Percentiles rank a stretch among this genome's conserved stretches.
Conservation (phyloP, 768 basidiomycete genomes). For the Paxillus involutus region DNA sequence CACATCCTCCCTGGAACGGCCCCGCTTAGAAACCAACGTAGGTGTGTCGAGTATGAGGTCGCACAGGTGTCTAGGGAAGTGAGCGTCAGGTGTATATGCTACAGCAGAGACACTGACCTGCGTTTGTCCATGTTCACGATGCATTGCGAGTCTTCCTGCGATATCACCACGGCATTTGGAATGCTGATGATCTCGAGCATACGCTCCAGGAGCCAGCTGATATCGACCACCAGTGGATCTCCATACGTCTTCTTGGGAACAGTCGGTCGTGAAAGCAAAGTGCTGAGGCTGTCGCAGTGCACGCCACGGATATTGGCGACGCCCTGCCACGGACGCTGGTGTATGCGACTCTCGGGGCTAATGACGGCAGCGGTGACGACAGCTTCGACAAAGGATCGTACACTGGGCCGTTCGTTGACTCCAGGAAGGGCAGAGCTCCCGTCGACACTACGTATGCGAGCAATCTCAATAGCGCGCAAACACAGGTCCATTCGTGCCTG, state of each 20-base stretch:
- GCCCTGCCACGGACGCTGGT: slow-evolving; percentile 75
- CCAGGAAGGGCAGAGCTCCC: slow-evolving; percentile 32
- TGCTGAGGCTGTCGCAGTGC: slow-evolving; percentile 58
- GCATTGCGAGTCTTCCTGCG: slow-evolving; percentile 50
- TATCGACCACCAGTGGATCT: slow-evolving; percentile 65
- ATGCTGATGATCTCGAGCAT: slow-evolving; percentile 77
- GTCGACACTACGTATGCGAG: slow-evolving; percentile 60
- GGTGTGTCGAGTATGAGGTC: slow-evolving; percentile 60
- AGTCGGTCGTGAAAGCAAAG: slow-evolving; percentile 53
- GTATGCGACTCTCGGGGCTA: slow-evolving; percentile 77
- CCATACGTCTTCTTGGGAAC: slow-evolving; percentile 44
- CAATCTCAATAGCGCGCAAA: slow-evolving; percentile 71
- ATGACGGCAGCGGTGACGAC: slow-evolving; percentile 73
- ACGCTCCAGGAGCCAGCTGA: slow-evolving; percentile 82
- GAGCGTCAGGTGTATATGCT: slow-evolving; percentile 6
- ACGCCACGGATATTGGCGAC: slow-evolving; percentile 64
- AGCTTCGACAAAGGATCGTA: slow-evolving; percentile 80
- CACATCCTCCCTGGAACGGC: slow-evolving; percentile 51
- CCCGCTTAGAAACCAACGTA: slow-evolving; percentile 41
- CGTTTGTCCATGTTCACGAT: slow-evolving; percentile 84
- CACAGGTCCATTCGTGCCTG: slow-evolving; percentile 74
- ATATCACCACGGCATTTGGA: slow-evolving; percentile 64
- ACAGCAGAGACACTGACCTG: slow-evolving; percentile 45
- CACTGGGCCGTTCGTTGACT: slow-evolving; percentile 56
- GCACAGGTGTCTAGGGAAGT: slow-evolving; percentile 56